Evolutionary conservation across 805 yeast species (phyloP), one percentile per base, ranked within the genome.

Genomic region (Kregervanrija delftensis): DNA sequence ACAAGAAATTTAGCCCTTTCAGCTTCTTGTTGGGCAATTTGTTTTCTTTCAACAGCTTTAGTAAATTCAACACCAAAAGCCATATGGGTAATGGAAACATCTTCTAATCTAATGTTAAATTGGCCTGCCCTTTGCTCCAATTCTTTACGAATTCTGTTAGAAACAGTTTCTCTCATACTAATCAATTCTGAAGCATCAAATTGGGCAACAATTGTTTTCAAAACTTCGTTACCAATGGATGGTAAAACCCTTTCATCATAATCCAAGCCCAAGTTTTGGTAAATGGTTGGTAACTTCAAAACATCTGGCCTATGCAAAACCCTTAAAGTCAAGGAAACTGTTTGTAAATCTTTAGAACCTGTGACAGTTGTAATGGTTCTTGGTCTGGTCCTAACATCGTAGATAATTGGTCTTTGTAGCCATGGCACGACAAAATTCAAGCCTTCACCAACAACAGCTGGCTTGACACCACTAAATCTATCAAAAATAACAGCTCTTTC

Each of bases 1-100:
- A 93, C 97, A 43, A 87, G 72, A 61, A 79, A 93, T 60, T 84
- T 85, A 47, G 98, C 96, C 55, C 99, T 78, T 72, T 93, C 98
- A 17, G 99, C 98, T 63, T 93, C 99, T 69, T 93, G 99, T 71
- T 93, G 99, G 31, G 99, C 99, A 68, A 93, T 95, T 69, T 93
- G 98, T 65, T 93, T 93, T 70, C 87, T 96, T 70, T 93, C 99
- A 48, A 93, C 99, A 32, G 99, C 98, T 67, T 86, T 90, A 44
- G 99, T 93, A 72, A 93, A 93, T 63, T 93, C 99, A 52, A 76
- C 77, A 43, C 99, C 98, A 65, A 93, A 93, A 0, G 97, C 87
- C 87, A 93, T 83, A 68, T 93, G 99, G 12, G 99, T 93, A 54
- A 93, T 93, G 22, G 96, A 86, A 43, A 93, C 99, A 67, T 93